These are phyloP conservation scores for Phytophthora sansomeana DNA, from an alignment of 352 stramenopile species.

Conservation along the genomic window DNA sequence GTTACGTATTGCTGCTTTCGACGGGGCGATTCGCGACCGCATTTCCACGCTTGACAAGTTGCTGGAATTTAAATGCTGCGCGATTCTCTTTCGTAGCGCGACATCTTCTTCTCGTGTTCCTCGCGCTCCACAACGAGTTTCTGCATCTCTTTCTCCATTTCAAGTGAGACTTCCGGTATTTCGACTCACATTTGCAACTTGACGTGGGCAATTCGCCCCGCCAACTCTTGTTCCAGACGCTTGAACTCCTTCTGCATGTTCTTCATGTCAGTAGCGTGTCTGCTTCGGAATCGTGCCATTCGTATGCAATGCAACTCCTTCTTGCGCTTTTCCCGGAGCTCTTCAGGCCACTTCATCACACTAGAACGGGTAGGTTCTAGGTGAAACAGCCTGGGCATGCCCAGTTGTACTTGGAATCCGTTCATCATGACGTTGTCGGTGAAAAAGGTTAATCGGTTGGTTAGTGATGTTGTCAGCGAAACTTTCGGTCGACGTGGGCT, in stretches of 20 bases:
- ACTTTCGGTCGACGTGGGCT: no score
- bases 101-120: neutral
- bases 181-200: neutral
- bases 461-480: no score
- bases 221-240: constrained; percentile 31
- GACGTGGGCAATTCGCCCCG: neutral
- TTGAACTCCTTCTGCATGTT: constrained; percentile 27
- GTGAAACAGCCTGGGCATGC: no score
- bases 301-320: constrained; percentile 36
- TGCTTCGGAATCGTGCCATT: constrained; percentile 40
- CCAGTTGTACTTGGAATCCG: no score
- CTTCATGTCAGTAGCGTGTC: constrained; percentile 28
- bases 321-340: constrained; percentile 42
- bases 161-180: neutral
- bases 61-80: neutral
- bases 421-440: no score
- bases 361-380: no score
- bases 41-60: no score
- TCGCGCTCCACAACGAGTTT: constrained; percentile 1
- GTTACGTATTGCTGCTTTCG: no score
- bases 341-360: constrained; percentile 39
- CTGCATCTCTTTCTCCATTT: neutral
- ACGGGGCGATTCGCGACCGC: no score
- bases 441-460: no score
- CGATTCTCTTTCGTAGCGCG: neutral